Evolutionary conservation across 495 filamentous ascomycete genomes (phyloP).

Genomic region (Peziza echinospora): DNA sequence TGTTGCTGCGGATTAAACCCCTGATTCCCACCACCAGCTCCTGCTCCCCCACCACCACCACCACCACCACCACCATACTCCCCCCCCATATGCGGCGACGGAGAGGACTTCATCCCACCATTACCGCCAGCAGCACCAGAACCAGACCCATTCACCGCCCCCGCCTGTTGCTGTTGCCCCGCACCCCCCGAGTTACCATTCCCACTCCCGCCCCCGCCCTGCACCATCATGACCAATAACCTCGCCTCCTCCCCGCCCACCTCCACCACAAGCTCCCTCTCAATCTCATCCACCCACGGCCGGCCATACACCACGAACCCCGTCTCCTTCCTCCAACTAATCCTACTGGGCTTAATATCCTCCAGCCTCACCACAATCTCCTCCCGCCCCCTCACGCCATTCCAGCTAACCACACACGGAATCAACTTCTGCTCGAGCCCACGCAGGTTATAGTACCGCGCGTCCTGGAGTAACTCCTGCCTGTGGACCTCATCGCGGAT

Average conservation of each 20-base stretch:
- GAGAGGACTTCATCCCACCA: no score
- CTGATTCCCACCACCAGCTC: no score
- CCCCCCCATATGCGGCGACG: constrained; percentile 68
- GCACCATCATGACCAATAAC: no score
- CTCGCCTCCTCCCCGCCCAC: constrained; percentile 46
- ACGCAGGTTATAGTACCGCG: constrained; percentile 79
- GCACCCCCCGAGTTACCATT: no score
- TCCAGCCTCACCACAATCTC: constrained; percentile 71
- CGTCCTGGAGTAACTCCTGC: constrained; percentile 58
- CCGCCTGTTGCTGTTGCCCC: no score
- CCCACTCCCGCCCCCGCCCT: no score
- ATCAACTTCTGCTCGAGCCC: constrained; percentile 78
- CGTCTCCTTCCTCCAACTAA: constrained; percentile 37
- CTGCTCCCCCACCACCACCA: constrained; percentile 59
- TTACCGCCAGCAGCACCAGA: no score
- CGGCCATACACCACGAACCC: constrained; percentile 37
- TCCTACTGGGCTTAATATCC: constrained; percentile 66
- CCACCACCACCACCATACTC: constrained; percentile 44
- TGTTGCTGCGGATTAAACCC: constrained; percentile 37
- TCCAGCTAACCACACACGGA: constrained; percentile 53
- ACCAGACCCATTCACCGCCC: no score
- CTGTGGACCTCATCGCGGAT: constrained; percentile 64
- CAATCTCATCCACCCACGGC: constrained; percentile 54
- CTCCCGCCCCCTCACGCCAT: constrained; percentile 37
- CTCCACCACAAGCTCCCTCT: constrained; percentile 59